These are phyloP conservation scores for Claviceps pazoutovae DNA, from an alignment of 2,329 filamentous ascomycete genomes.

Conservation along the genomic window DNA sequence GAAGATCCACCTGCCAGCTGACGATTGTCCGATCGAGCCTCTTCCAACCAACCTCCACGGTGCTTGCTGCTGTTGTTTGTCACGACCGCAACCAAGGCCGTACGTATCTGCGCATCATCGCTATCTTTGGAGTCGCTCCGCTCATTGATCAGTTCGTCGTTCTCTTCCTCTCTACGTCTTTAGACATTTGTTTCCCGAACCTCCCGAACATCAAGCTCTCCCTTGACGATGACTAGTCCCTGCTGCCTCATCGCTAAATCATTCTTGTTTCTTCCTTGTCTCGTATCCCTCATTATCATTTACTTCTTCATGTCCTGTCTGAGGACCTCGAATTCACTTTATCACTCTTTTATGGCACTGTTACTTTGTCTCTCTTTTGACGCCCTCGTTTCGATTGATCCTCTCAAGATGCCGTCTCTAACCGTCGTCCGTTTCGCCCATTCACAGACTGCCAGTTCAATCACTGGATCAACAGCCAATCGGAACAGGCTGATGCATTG, in stretches of 20 bases:
- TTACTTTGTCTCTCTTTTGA: constrained; percentile 10
- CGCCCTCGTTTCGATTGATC: constrained; percentile 11
- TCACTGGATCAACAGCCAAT: constrained; percentile 6
- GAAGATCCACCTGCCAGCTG: constrained; percentile 4
- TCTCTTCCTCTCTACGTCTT: constrained; percentile 7
- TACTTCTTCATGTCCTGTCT: constrained; percentile 5
- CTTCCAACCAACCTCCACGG: constrained; percentile 5
- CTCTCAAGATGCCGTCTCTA: constrained; percentile 36
- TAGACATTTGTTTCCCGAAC: constrained; percentile 7
- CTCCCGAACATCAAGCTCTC: constrained; percentile 6
- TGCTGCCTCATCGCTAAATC: not conserved
- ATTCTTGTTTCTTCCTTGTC: constrained; percentile 1
- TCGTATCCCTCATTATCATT: constrained; percentile 6
- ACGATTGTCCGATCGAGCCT: constrained; percentile 5
- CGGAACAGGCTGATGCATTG: constrained; percentile 4
- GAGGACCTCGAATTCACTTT: constrained; percentile 1
- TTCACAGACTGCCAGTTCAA: constrained; percentile 28
- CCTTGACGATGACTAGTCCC: not conserved
- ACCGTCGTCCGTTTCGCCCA: constrained; percentile 37
- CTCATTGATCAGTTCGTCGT: constrained; percentile 22
- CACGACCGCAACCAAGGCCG: constrained; percentile 1
- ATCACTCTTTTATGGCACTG: not conserved
- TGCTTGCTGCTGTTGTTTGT: constrained; percentile 5
- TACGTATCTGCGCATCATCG: constrained; percentile 12
- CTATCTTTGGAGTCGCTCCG: constrained; percentile 12